Evolutionary conservation across 2,329 filamentous ascomycete species (phyloP), one percentile per base, ranked within the genome.

Genomic region (Exophiala dermatitidis): DNA sequence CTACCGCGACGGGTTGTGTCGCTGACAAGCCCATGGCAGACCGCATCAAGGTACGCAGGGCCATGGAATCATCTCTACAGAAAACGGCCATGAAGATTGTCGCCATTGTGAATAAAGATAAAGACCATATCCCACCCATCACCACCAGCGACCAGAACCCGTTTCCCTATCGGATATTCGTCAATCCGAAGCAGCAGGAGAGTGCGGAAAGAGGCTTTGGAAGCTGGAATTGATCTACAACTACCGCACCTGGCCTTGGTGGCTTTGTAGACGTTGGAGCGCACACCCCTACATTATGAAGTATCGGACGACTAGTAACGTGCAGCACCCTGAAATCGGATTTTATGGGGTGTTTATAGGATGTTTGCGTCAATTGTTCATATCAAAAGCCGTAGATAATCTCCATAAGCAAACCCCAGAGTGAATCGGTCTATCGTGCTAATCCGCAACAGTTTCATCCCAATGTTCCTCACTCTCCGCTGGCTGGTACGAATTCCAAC

Each of bases 81-180:
- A 87, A 89, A 57, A 88, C 90, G 4, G 86, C 87, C 54, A 82
- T 95, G 76, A 95, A 95, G 72, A 91, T 96, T 64, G 82, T 96
- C 62, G 85, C 83, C 58, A 86, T 88, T 50, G 90, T 88, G 64
- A 95, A 95, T 71, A 76, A 81, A 48, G 86, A 96, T 71, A 95
- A 94, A 69, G 88, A 94, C 65, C 93, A 97, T 70, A 97, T 98
- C 61, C 93, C 93, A 1, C 93, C 91, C 47, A 97, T 97, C 64
- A 96, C 90, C 5, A 93, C 90, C 26, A 90, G 84, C 66, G 88
- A 91, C 58, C 77, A 86, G 45, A 97, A 97, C 68, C 91, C 93
- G 0, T 98, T 97, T 66, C 91, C 91, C 0, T 97, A 95, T 71
- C 86, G 90, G 69, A 95, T 97, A 66, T 80, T 85, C 57, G 82